Evolutionary conservation across 164 flowering plant species (phyloP), one percentile per base, ranked within the genome.

Genomic region (Macadamia tetraphylla): DNA sequence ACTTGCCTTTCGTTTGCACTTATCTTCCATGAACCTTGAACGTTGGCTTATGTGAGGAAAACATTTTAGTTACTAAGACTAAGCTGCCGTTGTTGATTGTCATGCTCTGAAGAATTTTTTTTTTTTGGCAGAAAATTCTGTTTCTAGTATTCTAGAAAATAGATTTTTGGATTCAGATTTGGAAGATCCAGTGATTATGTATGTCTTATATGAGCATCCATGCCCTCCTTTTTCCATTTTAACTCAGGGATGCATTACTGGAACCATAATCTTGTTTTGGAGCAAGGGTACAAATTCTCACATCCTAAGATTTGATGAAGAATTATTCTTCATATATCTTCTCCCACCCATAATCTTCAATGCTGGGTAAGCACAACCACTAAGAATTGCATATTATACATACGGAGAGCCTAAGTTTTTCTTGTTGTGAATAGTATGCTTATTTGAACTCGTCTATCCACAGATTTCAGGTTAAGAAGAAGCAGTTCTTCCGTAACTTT

Each of bases 391-490:
- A 29, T n/a, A 29, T 12, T 35, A 53, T 1, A 10, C 32, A 17
- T 15, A 29, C 49, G 10, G 18, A 17, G 32, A 43, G 13, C 12
- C 8, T 29, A 46, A 44, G 15, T 57, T 66, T 57, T 66, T 35
- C 49, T 48, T 35, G 8, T 15, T 30, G 32, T 23, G 29, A n/a
- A 52, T 53, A 32, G 35, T 53, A 23, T 43, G 42, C 60, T 35
- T 58, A n/a, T 31, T 6, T 57, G 23, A 40, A 6, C 42, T 66
- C 52, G 13, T 58, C 32, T 18, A 32, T 32, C 29, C 55, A 23
- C 82, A 91, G 98, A 59, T 94, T 94, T 79, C 97, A 94, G 80
- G 97, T 94, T 55, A 94, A 94, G 88, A 94, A 92, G 81, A 94
- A 94, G 69, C 88, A 88, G 73, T 94, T 94, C 80, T 94, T 94